phyloP scores from a whole-genome alignment of 768 basidiomycete species.

The Tylopilus felleus region DNA sequence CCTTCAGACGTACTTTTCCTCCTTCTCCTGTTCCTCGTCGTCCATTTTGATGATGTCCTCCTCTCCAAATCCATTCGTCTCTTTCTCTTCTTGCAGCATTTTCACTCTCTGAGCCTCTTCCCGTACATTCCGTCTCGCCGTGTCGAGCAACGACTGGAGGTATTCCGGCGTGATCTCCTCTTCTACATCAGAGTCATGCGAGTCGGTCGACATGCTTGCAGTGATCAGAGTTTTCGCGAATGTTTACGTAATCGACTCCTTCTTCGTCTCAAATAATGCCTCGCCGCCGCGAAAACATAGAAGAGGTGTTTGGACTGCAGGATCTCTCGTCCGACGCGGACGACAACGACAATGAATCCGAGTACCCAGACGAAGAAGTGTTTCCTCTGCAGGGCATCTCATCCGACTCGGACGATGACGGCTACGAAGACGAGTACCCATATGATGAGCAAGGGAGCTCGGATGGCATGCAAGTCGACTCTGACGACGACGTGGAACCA shows the following conservation, averaged over 20 bases:
- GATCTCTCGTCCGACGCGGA: constrained; percentile 40
- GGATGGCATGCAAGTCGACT: constrained; percentile 27
- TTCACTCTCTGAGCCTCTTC: constrained; percentile 28
- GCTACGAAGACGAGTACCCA: constrained; percentile 41
- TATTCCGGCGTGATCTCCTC: constrained; percentile 55
- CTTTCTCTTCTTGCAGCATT: constrained; percentile 24
- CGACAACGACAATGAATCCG: constrained; percentile 40
- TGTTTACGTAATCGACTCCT: not conserved
- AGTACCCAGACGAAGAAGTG: constrained; percentile 54
- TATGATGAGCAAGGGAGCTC: constrained; percentile 12
- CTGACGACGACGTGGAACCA: not conserved
- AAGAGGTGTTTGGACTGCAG: constrained; percentile 78
- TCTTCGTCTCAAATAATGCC: not conserved
- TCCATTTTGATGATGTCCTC: constrained; percentile 52
- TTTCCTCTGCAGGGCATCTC: constrained; percentile 66
- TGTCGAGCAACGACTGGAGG: constrained; percentile 59
- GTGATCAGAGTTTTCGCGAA: not conserved
- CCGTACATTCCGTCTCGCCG: constrained; percentile 51
- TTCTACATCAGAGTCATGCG: constrained; percentile 24
- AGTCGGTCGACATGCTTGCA: not conserved
- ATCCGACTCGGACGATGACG: constrained; percentile 19
- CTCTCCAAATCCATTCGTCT: constrained; percentile 38
- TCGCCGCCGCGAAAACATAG: constrained; percentile 42
- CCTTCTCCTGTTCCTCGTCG: constrained; percentile 27
- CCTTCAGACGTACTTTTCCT: constrained; percentile 30